phyloP scores from a whole-genome alignment of 169 alveolate species.

The Eimeria maxima region DNA sequence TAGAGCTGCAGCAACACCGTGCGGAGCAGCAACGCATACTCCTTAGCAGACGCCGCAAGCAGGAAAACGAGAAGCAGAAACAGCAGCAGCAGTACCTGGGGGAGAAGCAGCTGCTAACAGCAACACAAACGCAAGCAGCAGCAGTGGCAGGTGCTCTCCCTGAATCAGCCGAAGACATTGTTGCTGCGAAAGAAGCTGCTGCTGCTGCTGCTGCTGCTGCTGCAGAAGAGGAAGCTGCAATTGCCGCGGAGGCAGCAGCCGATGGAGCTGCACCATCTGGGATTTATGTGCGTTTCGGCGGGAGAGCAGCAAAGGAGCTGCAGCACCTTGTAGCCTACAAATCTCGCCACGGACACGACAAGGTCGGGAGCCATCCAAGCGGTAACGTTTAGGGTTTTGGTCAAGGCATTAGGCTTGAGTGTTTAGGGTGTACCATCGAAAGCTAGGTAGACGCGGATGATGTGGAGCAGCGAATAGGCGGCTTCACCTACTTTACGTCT shows the following conservation, averaged over 20 bases:
- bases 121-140: slow-evolving; percentile 4
- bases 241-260: slow-evolving; percentile 5
- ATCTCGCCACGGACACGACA: slow-evolving; percentile 42
- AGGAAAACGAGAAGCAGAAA: slow-evolving; percentile 40
- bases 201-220: slow-evolving; percentile 70
- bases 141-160: neutral
- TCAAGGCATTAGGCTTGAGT: neutral
- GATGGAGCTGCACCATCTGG: slow-evolving; percentile 36
- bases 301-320: slow-evolving; percentile 41
- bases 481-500: neutral
- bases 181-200: slow-evolving; percentile 32
- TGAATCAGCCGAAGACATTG: slow-evolving; percentile 40
- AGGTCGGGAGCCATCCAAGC: neutral
- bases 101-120: neutral
- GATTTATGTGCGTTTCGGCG: slow-evolving; percentile 30
- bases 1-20: slow-evolving; percentile 77
- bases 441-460: neutral
- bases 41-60: slow-evolving; percentile 39
- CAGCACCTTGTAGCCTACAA: slow-evolving; percentile 63
- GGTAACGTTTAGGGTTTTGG: neutral
- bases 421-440: neutral
- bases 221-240: slow-evolving; percentile 15
- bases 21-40: slow-evolving; percentile 63
- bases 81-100: slow-evolving; percentile 43
- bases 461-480: neutral